phyloP scores from a whole-genome alignment of 2,329 filamentous ascomycete species.

The Blastomyces parvus region DNA sequence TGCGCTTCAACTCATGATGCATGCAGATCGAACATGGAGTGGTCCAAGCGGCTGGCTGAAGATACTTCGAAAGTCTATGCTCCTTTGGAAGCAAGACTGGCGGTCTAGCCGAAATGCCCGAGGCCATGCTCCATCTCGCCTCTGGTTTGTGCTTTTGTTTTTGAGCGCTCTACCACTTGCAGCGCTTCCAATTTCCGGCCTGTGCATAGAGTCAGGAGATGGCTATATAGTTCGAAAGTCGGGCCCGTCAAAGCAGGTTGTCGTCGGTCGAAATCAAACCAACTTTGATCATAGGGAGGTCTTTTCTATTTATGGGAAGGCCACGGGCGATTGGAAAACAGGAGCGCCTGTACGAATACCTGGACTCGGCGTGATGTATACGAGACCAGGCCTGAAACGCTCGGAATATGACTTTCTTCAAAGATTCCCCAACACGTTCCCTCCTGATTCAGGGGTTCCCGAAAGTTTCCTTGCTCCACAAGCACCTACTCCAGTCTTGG shows the following conservation, averaged over 20 bases:
- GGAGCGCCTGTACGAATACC: not conserved
- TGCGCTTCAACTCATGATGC: conserved; percentile 5
- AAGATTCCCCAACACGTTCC: not conserved
- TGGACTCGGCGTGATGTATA: conserved; percentile 5
- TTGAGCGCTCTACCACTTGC: conserved; percentile 1
- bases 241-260: not conserved
- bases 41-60: conserved; percentile 5
- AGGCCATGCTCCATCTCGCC: not conserved
- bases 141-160: not conserved
- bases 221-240: not conserved
- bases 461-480: not conserved
- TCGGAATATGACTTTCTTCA: conserved; percentile 4
- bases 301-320: not conserved
- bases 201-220: conserved; percentile 5
- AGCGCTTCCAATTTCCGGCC: conserved; percentile 3
- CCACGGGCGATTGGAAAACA: not conserved
- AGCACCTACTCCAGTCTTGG: conserved; percentile 1
- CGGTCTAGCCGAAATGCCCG: not conserved
- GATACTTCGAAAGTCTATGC: not conserved
- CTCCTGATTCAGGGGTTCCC: not conserved
- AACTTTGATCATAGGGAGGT: not conserved
- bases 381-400: not conserved
- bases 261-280: not conserved
- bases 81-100: not conserved
- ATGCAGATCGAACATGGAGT: conserved; percentile 5